Conservation (phyloP, 2,329 filamentous ascomycete species). For the Diplodia seriata region DNA sequence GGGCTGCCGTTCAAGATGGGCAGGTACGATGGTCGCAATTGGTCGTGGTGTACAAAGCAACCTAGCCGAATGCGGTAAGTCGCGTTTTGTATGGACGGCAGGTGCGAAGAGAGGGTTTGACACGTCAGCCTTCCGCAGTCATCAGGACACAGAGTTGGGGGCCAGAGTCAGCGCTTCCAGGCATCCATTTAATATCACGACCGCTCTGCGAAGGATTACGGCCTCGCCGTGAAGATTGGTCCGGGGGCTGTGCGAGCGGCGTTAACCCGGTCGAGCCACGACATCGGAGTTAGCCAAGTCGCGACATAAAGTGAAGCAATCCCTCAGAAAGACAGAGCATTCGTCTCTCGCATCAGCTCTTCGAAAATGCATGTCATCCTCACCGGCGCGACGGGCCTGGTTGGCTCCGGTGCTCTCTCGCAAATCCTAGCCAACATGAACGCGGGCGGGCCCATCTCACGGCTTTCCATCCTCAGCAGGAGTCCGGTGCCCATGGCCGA, state of each 20-base stretch:
- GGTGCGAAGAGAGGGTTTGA: not conserved
- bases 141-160: not conserved
- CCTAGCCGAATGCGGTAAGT: not conserved
- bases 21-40: not conserved
- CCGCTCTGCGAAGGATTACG: not conserved
- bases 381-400: conserved; percentile 53
- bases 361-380: conserved; percentile 52
- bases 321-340: not conserved
- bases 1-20: too few species aligned
- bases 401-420: conserved; percentile 50
- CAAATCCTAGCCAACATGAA: conserved; percentile 46
- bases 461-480: conserved; percentile 72
- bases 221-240: not conserved
- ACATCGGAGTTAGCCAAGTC: not conserved
- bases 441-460: conserved; percentile 52
- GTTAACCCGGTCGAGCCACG: conserved; percentile 2
- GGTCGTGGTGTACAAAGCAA: not conserved
- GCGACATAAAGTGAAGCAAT: not conserved
- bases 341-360: not conserved
- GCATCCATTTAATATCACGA: not conserved
- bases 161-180: not conserved
- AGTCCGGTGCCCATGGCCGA: conserved; percentile 69
- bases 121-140: not conserved
- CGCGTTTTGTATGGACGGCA: too few species aligned
- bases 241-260: conserved; percentile 5